Percentiles rank a stretch among this genome's conserved stretches.
These are phyloP conservation scores for Oemleria cerasiformis DNA, from an alignment of 306 rosid genomes.

Conservation along the genomic window DNA sequence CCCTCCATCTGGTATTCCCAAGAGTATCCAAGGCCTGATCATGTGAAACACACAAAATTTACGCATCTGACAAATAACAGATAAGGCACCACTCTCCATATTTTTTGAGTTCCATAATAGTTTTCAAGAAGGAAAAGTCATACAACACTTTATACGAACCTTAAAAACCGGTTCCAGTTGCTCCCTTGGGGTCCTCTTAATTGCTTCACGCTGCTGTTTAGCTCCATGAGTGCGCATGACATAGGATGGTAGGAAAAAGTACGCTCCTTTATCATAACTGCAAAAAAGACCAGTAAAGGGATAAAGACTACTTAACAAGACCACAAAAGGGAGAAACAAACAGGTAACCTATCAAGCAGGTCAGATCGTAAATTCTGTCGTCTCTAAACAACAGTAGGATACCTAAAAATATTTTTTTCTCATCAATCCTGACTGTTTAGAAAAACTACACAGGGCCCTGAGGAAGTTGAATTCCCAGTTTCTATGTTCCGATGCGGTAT, in stretches of 20 bases:
- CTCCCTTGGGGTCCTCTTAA: slow-evolving; percentile 64
- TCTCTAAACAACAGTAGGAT: background rate
- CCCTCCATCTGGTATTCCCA: slow-evolving; percentile 83
- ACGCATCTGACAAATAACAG: background rate
- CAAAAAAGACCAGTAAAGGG: slow-evolving; percentile 4
- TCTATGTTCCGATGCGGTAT: background rate
- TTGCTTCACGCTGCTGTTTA: slow-evolving; percentile 84
- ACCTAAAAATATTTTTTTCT: background rate
- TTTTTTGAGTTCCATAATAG: slow-evolving; percentile 1
- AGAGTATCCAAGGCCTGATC: slow-evolving; percentile 84
- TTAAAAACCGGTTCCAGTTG: slow-evolving; percentile 73
- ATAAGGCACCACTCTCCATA: background rate
- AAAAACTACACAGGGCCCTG: background rate
- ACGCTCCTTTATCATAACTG: slow-evolving; percentile 94
- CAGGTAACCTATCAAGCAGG: background rate
- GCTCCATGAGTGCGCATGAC: slow-evolving; percentile 95
- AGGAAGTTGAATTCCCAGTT: background rate
- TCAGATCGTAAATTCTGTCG: slow-evolving; percentile 8
- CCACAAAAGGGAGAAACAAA: slow-evolving; percentile 11
- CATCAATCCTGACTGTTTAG: background rate
- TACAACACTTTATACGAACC: slow-evolving; percentile 38
- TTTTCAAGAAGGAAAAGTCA: slow-evolving; percentile 1
- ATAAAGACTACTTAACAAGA: background rate
- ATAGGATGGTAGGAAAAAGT: slow-evolving; percentile 80
- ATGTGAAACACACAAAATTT: slow-evolving; percentile 11